phyloP scores from a whole-genome alignment of 257 asterid genomes.

The Solanum virginianum region DNA sequence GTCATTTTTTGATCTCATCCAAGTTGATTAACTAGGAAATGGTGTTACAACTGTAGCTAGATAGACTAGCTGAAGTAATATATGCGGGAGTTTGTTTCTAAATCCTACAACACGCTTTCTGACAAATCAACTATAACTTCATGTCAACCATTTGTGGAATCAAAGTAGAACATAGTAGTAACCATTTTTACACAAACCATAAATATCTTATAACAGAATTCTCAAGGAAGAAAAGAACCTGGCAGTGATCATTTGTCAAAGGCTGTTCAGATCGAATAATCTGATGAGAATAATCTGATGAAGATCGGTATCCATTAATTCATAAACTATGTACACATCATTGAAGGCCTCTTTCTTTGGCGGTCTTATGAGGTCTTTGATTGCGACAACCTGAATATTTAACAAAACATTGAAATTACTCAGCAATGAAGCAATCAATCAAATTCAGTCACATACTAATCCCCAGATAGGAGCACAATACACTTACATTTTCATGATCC shows the following conservation, averaged over 20 bases:
- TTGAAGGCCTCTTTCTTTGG: conserved; percentile 56
- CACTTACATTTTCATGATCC: conserved; percentile 74
- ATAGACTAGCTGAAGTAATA: neutral
- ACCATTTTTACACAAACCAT: neutral
- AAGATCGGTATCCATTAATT: conserved; percentile 77
- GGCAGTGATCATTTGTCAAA: conserved; percentile 70
- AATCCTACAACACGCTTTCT: neutral
- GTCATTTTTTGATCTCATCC: neutral
- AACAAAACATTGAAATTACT: neutral
- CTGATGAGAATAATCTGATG: conserved; percentile 92
- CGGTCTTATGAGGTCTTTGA: conserved; percentile 75
- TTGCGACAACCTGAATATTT: conserved; percentile 46
- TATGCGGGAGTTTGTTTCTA: neutral
- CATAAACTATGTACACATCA: conserved; percentile 77
- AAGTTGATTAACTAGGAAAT: neutral
- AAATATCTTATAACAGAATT: neutral
- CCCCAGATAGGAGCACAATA: neutral
- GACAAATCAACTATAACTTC: neutral
- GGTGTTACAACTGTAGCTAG: neutral
- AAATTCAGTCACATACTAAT: neutral
- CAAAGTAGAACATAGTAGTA: neutral
- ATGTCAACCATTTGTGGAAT: neutral
- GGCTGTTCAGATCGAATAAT: conserved; percentile 75
- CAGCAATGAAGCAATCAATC: neutral
- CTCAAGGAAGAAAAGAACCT: conserved; percentile 22